Base-by-base conservation (phyloP, 345 rosid species). In the Eucalyptus cladocalyx region DNA sequence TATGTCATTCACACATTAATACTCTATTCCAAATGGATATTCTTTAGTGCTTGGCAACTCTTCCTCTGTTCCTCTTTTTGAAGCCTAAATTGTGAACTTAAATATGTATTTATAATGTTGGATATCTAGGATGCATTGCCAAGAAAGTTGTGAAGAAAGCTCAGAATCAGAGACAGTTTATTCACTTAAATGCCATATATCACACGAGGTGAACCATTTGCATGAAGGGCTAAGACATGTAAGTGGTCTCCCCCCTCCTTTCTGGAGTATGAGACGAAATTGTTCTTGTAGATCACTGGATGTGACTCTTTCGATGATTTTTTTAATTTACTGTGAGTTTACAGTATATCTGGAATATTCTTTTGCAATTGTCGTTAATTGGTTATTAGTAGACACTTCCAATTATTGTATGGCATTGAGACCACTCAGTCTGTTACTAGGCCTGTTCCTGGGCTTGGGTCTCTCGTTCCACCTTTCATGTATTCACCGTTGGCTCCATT, bases 151-250 rank as follows among this genome's bases (percentile, higher is more conserved):
- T 88, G 98, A 96, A 93, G 98, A 96, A 90, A 95, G 97, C 88
- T 93, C 95, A 28, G 99, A 96, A 93, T 72, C 97, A 76, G 98
- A 98, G 89, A 95, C 98, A 45, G 95, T 96, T 53, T 96, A 97
- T 93, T 93, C 98, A 62, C 97, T 98, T 69, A 98, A 98, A 93
- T 96, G 99, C 93, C 99, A 98, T 91, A 98, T 98, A 92, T 97
- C 99, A 47, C 99, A 97, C 2, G 99, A 98, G 89, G 99, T 98
- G 93, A 98, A 98, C 93, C 99, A 98, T 93, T 92, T 97, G 95
- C 99, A 96, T 91, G 99, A 96, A 94, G 99, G 99, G 92, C 87
- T 98, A 91, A 98, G 94, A 91, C 98, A 97, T 95, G 99, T 95
- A 90, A 95, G 99, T 91, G 40, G 13, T 60, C 40, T 80, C 47